A percentile compares a stretch with the other conserved stretches of the same genome.
Evolutionary conservation across 2,329 filamentous ascomycete genomes (phyloP).

Genomic region (Coniochaeta prunicola): DNA sequence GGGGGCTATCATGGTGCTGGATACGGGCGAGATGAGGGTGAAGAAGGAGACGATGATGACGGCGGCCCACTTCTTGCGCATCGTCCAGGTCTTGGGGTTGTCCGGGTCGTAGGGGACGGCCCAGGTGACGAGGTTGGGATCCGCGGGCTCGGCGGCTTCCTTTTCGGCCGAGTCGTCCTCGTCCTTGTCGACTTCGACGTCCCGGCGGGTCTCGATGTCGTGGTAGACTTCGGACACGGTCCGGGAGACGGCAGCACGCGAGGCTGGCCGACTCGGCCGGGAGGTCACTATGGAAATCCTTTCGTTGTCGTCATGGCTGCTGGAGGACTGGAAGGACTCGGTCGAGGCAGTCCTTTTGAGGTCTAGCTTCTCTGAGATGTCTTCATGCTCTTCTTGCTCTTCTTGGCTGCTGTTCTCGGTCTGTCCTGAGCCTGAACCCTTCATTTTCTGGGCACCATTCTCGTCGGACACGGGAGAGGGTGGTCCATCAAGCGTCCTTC

Average conservation of each 20-base stretch:
- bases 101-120: conserved; percentile 10
- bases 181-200: not conserved
- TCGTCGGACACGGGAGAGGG: not conserved
- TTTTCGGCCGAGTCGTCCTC: not conserved
- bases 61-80: conserved; percentile 12
- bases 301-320: not conserved
- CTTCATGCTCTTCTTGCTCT: not conserved
- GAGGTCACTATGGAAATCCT: not conserved
- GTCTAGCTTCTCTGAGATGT: not conserved
- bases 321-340: not conserved
- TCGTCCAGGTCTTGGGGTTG: conserved; percentile 15
- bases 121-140: conserved; percentile 11
- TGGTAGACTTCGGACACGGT: conserved; percentile 1
- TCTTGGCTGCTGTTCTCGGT: not conserved
- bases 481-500: not conserved
- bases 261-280: not conserved
- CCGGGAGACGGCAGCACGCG: not conserved
- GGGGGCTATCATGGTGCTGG: conserved; percentile 36
- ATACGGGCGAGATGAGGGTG: conserved; percentile 44
- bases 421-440: not conserved
- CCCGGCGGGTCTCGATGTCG: not conserved
- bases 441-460: not conserved
- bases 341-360: not conserved
- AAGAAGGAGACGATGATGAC: conserved; percentile 32
- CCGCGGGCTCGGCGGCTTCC: not conserved